Evolutionary conservation across 148 eudicot species (phyloP).

Genomic region (Vaccinium darrowii): DNA sequence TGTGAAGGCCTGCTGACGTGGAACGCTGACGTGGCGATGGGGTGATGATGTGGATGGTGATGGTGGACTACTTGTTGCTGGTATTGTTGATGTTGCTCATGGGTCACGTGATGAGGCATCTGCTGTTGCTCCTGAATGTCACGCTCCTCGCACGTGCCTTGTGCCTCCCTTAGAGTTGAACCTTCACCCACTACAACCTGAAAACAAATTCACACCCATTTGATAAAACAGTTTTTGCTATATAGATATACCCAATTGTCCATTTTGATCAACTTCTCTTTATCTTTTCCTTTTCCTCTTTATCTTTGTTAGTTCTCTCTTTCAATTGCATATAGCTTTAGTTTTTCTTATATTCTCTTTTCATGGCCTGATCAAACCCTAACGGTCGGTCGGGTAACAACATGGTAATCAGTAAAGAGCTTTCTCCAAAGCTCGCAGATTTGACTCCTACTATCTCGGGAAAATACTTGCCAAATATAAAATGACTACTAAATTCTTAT

Average conservation of each 20-base stretch:
- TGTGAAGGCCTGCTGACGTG: constrained; percentile 71
- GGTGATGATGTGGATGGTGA: constrained; percentile 23
- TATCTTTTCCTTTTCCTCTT: constrained; percentile 20
- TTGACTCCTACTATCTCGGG: background rate
- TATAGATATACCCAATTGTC: background rate
- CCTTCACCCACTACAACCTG: constrained; percentile 66
- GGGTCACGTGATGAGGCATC: constrained; percentile 33
- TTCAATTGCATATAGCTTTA: constrained; percentile 14
- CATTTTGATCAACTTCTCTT: background rate
- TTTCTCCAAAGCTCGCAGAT: background rate
- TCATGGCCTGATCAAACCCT: constrained; percentile 8
- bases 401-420: background rate
- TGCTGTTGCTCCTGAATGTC: constrained; percentile 31
- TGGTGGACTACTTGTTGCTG: constrained; percentile 21
- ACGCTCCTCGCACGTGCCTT: constrained; percentile 47
- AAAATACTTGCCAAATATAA: too few species aligned
- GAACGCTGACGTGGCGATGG: constrained; percentile 38
- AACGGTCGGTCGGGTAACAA: too few species aligned
- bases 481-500: too few species aligned
- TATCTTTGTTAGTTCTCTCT: constrained; percentile 22
- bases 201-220: constrained; percentile 4
- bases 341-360: constrained; percentile 13
- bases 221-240: background rate
- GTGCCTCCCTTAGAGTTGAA: constrained; percentile 47
- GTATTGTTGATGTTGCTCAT: constrained; percentile 25